phyloP scores from a whole-genome alignment of 768 basidiomycete species.

The Tephrocybe sp. region DNA sequence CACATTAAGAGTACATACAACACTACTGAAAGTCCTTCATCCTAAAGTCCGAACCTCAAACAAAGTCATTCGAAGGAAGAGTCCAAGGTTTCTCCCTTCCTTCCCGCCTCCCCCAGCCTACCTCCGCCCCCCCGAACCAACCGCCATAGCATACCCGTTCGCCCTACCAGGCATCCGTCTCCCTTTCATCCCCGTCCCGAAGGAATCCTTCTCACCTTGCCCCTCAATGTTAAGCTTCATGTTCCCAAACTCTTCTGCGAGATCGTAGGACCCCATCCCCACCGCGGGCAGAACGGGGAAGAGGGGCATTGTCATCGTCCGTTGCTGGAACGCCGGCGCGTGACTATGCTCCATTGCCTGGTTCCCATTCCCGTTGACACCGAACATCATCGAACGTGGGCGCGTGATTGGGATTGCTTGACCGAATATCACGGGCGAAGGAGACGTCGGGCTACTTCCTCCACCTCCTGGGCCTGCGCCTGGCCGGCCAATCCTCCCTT shows the following conservation, averaged over 20 bases:
- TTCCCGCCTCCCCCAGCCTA: too few relatives aligned
- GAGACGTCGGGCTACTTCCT: too few relatives aligned
- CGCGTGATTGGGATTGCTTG: background rate
- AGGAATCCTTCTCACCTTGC: background rate
- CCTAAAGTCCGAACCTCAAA: too few relatives aligned
- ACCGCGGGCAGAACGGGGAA: background rate
- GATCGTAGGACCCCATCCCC: slow-evolving; percentile 26
- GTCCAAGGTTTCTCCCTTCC: too few relatives aligned
- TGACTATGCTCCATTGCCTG: slow-evolving; percentile 1
- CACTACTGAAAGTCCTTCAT: too few relatives aligned
- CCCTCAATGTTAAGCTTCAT: slow-evolving; percentile 26
- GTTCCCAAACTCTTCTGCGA: slow-evolving; percentile 41
- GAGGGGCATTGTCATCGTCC: background rate
- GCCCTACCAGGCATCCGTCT: background rate
- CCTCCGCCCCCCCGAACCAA: too few relatives aligned
- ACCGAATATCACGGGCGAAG: too few relatives aligned
- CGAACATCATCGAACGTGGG: background rate
- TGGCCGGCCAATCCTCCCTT: background rate
- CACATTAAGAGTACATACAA: too few relatives aligned
- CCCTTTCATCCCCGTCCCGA: background rate
- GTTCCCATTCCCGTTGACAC: slow-evolving; percentile 18
- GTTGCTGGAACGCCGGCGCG: background rate
- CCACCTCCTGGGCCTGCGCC: background rate
- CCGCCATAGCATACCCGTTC: background rate
- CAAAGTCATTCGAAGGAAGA: too few relatives aligned